Percentiles rank a stretch among this genome's conserved stretches.
These are phyloP conservation scores for Lecanicillium sp. DNA, from an alignment of 2,329 filamentous ascomycete genomes.

Conservation along the genomic window DNA sequence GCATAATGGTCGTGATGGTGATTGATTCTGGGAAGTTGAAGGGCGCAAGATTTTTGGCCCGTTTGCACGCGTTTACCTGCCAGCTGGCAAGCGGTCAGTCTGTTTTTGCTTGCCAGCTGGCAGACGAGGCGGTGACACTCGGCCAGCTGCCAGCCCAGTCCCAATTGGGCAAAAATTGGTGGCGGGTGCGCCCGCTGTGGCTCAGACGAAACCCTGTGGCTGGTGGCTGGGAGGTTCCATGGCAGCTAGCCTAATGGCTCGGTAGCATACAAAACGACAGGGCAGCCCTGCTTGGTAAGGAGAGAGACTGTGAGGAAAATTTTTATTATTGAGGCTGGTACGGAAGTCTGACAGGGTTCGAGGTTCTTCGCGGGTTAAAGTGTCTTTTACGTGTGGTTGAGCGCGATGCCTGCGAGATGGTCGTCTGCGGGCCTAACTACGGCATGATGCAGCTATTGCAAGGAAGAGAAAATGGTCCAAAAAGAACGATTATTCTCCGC, in stretches of 20 bases:
- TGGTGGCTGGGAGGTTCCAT: conserved; percentile 10
- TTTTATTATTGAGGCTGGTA: conserved; percentile 10
- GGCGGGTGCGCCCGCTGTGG: conserved; percentile 8
- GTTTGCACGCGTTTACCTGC: not conserved
- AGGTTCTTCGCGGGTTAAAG: not conserved
- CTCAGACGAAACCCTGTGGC: conserved; percentile 2
- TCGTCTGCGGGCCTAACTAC: too few species aligned
- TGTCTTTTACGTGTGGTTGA: not conserved
- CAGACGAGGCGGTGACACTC: not conserved
- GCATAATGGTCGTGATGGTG: not conserved
- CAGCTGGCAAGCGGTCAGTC: conserved; percentile 7
- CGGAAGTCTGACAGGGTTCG: not conserved
- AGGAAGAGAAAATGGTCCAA: too few species aligned
- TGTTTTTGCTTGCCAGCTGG: conserved; percentile 7
- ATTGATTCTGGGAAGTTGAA: too few species aligned
- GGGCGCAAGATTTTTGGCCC: not conserved
- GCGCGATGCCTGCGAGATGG: not conserved
- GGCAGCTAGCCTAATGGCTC: not conserved
- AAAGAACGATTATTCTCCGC: too few species aligned
- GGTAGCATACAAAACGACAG: not conserved
- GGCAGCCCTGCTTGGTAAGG: not conserved
- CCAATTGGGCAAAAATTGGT: conserved; percentile 5
- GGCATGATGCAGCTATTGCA: too few species aligned
- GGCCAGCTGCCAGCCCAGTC: too few species aligned
- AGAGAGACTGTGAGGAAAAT: not conserved